Conservation (phyloP, 176 grass and related monocot genomes). For the Poa pratensis region DNA sequence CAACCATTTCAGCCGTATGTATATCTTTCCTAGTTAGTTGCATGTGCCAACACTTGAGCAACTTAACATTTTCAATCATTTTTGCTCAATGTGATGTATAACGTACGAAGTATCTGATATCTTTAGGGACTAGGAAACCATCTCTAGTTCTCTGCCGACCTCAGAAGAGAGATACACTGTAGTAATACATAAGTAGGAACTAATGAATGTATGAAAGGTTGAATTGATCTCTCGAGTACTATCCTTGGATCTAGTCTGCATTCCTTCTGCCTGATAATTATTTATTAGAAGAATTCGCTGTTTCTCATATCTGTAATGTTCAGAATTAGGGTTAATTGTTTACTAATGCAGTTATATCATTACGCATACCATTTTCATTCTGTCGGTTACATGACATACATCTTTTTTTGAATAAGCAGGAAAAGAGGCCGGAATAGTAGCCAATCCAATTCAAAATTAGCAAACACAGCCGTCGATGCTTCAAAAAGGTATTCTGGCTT, state of each 20-base stretch:
- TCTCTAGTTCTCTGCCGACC: not conserved
- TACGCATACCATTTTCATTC: not conserved
- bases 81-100: not conserved
- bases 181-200: constrained; percentile 4
- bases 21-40: constrained; percentile 4
- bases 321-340: not conserved
- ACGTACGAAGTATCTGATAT: not conserved
- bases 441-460: constrained; percentile 48
- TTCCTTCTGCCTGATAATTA: constrained; percentile 17
- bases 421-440: constrained; percentile 52
- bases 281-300: constrained; percentile 9
- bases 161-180: not conserved
- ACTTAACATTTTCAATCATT: constrained; percentile 13
- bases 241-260: not conserved
- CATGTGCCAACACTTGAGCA: not conserved
- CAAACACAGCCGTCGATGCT: constrained; percentile 40
- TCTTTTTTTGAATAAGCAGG: constrained; percentile 52
- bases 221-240: not conserved
- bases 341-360: not conserved
- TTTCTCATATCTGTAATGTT: constrained; percentile 4
- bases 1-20: not conserved
- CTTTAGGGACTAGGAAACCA: not conserved
- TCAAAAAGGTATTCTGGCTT: constrained; percentile 56
- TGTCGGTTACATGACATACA: constrained; percentile 9
- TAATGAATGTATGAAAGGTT: not conserved